A percentile compares a stretch with the other conserved stretches of the same genome.
These are phyloP conservation scores for Sclerotinia borealis DNA, from an alignment of 2,329 filamentous ascomycete genomes.

Conservation along the genomic window DNA sequence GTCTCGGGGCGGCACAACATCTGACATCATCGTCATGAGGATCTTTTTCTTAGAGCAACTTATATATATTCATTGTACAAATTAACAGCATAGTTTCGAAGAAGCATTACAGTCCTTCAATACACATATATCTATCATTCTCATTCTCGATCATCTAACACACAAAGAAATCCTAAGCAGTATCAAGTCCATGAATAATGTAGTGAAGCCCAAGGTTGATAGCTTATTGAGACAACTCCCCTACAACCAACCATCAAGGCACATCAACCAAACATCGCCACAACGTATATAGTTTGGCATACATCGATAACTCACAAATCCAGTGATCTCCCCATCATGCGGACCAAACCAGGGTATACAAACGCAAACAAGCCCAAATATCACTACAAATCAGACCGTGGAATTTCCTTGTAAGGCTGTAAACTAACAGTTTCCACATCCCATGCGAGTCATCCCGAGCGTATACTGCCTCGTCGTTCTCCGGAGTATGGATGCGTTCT, in stretches of 20 bases:
- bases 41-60: neutral
- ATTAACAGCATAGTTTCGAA: neutral
- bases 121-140: neutral
- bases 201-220: neutral
- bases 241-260: neutral
- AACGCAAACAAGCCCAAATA: neutral
- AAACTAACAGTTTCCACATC: neutral
- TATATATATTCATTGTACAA: constrained; percentile 1
- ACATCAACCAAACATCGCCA: neutral
- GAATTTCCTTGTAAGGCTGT: constrained; percentile 9
- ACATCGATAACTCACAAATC: neutral
- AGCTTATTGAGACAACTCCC: neutral
- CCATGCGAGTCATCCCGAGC: constrained; percentile 3
- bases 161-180: neutral
- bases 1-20: neutral
- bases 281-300: neutral
- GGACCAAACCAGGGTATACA: neutral
- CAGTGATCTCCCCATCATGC: constrained; percentile 4
- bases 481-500: neutral
- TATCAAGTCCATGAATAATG: neutral
- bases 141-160: neutral
- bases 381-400: neutral
- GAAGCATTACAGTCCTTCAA: neutral
- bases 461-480: neutral
- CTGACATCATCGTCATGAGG: neutral